Evolutionary conservation across 129 eudicot species (phyloP), one percentile per base, ranked within the genome.

Genomic region (Flaveria sonorensis): DNA sequence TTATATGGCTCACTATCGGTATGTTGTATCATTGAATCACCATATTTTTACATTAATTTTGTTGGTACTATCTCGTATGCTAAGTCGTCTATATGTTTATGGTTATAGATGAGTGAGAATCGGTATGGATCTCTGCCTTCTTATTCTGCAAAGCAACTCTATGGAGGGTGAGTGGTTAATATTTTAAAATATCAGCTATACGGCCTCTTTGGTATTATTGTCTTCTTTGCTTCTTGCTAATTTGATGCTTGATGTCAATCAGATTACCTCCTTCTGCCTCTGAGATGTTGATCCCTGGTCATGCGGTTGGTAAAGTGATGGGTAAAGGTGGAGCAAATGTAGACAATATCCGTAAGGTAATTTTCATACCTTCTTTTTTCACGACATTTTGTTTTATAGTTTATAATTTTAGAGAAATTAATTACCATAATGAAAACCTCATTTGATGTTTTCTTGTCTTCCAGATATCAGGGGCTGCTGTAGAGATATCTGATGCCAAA

Each of bases 311-410:
- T 53, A 94, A 89, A 82, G 99, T 94, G 73, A 73, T 94, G 83
- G 99, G 99, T 43, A 94, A 85, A 89, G 93, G 96, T 75, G 99
- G 99, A 56, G 86, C 87, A 14, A 94, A 94, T 74, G 77, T 94
- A 40, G 96, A 86, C 24, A 94, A 94, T 74, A 89, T 94, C 12
- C 92, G 99, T 5, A 90, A 91, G 97, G 98, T 94, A 72, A 52
- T 69, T 50, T 13, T 21, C 56, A 20, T 53, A 61, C 75, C 13
- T 18, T 48, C 6, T 20, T 61, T 16, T 14, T 1, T 43, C 50
- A 9, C 19, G 13, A 18, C 4, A 7, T 28, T 79, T 72, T 24
- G 23, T 39, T 69, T 57, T 7, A 19, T 14, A 28, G n/a, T 10
- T 4, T 42, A 40, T 39, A 67, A 61, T 19, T 10, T 13, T 32